phyloP scores from a whole-genome alignment of 2,329 filamentous ascomycete species.

The Elsinoe australis region DNA sequence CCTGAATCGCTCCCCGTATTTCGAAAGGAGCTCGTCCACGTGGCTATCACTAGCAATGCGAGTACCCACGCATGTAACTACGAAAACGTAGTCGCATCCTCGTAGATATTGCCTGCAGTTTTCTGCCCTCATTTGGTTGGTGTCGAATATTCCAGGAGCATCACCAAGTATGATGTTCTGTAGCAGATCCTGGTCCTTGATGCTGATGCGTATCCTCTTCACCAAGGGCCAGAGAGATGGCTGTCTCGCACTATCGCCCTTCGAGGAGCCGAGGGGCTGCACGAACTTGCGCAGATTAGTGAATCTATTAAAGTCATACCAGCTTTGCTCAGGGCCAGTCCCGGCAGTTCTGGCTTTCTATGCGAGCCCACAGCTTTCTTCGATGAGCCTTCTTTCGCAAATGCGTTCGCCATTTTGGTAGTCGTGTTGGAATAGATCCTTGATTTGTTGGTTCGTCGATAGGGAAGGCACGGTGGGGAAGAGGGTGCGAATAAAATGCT shows the following conservation, averaged over 20 bases:
- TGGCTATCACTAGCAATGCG: slow-evolving; percentile 21
- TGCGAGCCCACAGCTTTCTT: neutral
- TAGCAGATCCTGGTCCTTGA: neutral
- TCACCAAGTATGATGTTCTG: neutral
- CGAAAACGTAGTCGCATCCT: neutral
- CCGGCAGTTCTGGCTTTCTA: neutral
- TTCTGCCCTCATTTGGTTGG: neutral
- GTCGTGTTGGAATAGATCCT: neutral
- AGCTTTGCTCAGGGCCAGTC: neutral
- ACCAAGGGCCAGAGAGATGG: neutral
- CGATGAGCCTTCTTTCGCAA: neutral
- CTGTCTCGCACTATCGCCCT: neutral
- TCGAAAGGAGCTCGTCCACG: slow-evolving; percentile 20
- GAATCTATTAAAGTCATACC: neutral
- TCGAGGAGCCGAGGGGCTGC: neutral
- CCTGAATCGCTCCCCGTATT: slow-evolving; percentile 22
- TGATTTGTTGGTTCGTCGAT: neutral
- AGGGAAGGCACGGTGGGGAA: neutral
- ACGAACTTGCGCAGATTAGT: neutral
- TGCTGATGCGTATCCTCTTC: neutral
- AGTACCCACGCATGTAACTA: neutral
- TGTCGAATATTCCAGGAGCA: neutral
- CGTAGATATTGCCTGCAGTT: neutral
- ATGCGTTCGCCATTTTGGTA: neutral
- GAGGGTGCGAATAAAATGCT: neutral